These are phyloP conservation scores for Rhizoclosmatium hyalinum DNA, from an alignment of 371 early-diverging fungal species.

Conservation along the genomic window DNA sequence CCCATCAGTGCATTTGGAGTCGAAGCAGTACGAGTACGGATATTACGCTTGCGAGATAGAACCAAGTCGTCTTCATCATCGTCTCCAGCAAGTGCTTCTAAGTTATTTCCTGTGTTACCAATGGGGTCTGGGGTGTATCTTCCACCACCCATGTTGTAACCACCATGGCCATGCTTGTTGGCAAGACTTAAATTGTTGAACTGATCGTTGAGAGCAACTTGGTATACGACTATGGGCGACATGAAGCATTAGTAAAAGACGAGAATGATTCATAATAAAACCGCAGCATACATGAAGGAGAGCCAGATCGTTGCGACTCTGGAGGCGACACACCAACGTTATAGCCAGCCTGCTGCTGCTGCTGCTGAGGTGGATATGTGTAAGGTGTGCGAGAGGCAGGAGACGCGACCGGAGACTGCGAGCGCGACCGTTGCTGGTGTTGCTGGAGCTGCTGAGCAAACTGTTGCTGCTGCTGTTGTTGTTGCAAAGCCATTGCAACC, in stretches of 20 bases:
- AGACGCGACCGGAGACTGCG: slow-evolving; percentile 3
- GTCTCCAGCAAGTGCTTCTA: slow-evolving; percentile 14
- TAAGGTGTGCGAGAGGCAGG: neutral
- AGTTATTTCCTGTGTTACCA: neutral
- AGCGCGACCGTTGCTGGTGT: neutral
- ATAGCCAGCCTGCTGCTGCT: neutral
- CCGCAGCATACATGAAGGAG: neutral
- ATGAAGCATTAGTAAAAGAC: neutral
- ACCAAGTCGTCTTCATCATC: slow-evolving; percentile 42
- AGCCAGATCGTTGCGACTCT: neutral
- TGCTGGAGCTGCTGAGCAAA: neutral
- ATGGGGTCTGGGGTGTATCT: slow-evolving; percentile 19
- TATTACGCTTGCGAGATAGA: slow-evolving; percentile 41
- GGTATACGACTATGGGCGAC: neutral
- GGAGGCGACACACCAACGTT: neutral
- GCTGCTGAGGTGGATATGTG: neutral
- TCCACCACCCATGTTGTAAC: slow-evolving; percentile 6
- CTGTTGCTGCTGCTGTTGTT: neutral
- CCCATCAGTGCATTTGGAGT: slow-evolving; percentile 41
- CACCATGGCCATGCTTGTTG: neutral
- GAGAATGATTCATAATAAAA: slow-evolving; percentile 3
- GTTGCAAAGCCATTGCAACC: neutral
- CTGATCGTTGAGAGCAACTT: neutral
- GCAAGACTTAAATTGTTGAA: neutral
- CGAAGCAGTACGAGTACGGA: slow-evolving; percentile 42